Base-by-base conservation (phyloP, 2,329 filamentous ascomycete genomes). In the Exophiala xenobiotica region DNA sequence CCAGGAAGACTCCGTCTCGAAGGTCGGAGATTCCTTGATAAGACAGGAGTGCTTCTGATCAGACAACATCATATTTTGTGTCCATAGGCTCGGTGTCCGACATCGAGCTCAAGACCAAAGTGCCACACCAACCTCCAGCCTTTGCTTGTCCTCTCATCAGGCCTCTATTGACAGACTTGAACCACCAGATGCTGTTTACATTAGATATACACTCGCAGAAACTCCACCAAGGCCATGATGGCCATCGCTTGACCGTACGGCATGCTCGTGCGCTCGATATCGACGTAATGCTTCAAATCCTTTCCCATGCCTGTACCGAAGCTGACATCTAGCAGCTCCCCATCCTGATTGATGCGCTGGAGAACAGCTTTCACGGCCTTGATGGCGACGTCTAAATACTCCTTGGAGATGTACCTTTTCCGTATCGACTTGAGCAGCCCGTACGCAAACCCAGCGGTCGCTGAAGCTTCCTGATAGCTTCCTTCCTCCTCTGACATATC, bases 161-260 rank as follows among this genome's bases (percentile, higher is more conserved):
- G 27, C 11, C 11, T 31, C 27, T 31, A 31, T n/a, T 8, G 27
- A 12, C 8, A 31, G 3, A n/a, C 3, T 8, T 31, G 7, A 12
- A 3, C 9, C 11, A 9, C 4, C 14, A 12, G 9, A 39, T 18
- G 37, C n/a, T 8, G 8, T 3, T 11, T 22, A 27, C 3, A 16
- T 18, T 49, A 56, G 29, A 79, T 70, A 54, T 79, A 86, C 24
- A 77, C 77, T 41, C 86, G 76, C 67, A 88, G 65, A 61, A 86
- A 87, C 69, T 92, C 88, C 0, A 86, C 86, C 57, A 91, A 67
- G 0, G 86, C 83, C 83, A 91, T 90, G 57, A 90, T 89, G 0
- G 86, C 87, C 87, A 91, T 90, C 0, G 87, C 86, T 67, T 91
- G 88, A 0, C 88, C 88, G 62, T 91, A 91, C 5, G 87, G 88